Conservation (phyloP, 306 rosid genomes). For the Medicago truncatula region DNA sequence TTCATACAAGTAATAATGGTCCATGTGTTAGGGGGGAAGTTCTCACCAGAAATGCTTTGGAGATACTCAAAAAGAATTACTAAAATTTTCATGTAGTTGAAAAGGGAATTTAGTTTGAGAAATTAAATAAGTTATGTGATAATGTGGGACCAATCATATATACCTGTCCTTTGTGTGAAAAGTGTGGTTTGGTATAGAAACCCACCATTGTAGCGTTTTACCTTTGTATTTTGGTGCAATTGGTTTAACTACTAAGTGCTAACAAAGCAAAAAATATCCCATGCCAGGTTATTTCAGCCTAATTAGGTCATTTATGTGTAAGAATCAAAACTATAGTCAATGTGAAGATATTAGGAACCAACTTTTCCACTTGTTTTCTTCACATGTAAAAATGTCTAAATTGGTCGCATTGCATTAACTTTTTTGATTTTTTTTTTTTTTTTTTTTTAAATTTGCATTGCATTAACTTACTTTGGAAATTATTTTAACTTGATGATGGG, state of each 20-base stretch:
- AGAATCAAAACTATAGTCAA: constrained; percentile 42
- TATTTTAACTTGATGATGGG: neutral
- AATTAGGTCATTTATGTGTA: constrained; percentile 40
- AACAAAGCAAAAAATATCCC: constrained; percentile 43
- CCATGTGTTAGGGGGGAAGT: constrained; percentile 63
- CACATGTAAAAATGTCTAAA: neutral
- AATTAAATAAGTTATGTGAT: constrained; percentile 32
- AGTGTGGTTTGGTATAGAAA: constrained; percentile 48
- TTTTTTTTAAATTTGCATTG: too few relatives aligned
- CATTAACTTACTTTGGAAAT: neutral
- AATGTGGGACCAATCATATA: constrained; percentile 51
- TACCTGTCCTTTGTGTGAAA: constrained; percentile 46
- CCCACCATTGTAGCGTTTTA: constrained; percentile 28
- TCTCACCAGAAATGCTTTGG: constrained; percentile 81
- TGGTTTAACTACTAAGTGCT: constrained; percentile 20
- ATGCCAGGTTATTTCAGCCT: neutral
- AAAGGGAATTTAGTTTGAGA: constrained; percentile 34
- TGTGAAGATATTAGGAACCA: constrained; percentile 19
- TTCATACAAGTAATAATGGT: constrained; percentile 64
- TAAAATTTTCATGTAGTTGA: constrained; percentile 46
- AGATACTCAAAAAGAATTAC: constrained; percentile 66
- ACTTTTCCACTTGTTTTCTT: constrained; percentile 29
- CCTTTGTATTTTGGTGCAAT: constrained; percentile 22
- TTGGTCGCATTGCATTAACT: neutral
- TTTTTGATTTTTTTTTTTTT: too few relatives aligned